These are phyloP conservation scores for Elongisporangium anandrum DNA, from an alignment of 352 stramenopile genomes.

Conservation along the genomic window DNA sequence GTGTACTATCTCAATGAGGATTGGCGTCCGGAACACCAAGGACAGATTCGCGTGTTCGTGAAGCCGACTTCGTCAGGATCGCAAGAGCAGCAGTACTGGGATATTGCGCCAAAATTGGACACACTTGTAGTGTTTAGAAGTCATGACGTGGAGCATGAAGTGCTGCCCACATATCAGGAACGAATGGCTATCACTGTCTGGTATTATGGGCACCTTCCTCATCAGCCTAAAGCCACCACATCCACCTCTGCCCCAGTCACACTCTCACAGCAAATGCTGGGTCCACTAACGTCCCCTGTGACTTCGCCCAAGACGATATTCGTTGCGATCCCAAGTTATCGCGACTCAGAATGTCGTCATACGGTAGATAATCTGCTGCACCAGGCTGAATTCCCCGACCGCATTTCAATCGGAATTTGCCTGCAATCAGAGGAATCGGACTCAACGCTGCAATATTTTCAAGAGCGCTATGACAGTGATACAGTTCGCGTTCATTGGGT, in stretches of 20 bases:
- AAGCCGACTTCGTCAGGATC: background rate
- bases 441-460: conserved; percentile 32
- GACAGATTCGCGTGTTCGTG: conserved; percentile 66
- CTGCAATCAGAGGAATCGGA: conserved; percentile 72
- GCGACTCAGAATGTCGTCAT: conserved; percentile 85
- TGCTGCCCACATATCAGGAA: conserved; percentile 72
- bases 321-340: conserved; percentile 91
- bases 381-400: conserved; percentile 50
- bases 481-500: conserved; percentile 53
- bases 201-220: conserved; percentile 80
- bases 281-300: background rate
- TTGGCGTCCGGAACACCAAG: conserved; percentile 56
- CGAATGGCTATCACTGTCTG: conserved; percentile 93
- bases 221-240: background rate
- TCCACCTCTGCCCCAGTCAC: background rate
- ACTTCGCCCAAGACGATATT: conserved; percentile 69
- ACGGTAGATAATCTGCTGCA: conserved; percentile 77
- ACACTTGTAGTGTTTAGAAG: conserved; percentile 91
- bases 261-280: background rate
- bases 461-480: conserved; percentile 20
- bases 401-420: conserved; percentile 86
- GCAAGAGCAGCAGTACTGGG: conserved; percentile 26
- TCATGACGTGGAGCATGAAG: conserved; percentile 89
- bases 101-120: conserved; percentile 83
- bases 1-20: conserved; percentile 85